A percentile compares a stretch with the other conserved stretches of the same genome.
Evolutionary conservation across 495 filamentous ascomycete species (phyloP).

Genomic region (Neurospora sp.): DNA sequence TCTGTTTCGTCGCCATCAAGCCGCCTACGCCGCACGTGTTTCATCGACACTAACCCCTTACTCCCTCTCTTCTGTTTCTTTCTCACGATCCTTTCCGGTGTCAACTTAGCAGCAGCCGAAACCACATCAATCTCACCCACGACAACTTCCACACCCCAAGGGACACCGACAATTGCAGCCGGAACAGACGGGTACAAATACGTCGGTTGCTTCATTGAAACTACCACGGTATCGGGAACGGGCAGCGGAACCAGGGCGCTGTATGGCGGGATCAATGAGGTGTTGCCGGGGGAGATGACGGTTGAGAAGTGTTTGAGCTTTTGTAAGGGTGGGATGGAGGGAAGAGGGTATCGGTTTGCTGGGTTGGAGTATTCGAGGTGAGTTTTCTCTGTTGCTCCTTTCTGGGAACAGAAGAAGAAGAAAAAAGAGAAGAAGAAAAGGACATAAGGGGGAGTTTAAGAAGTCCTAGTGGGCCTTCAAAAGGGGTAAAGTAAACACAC

Average conservation of each 20-base stretch:
- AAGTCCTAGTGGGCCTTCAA: not conserved
- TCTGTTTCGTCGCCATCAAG: not conserved
- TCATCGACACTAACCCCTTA: not conserved
- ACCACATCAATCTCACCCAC: not conserved
- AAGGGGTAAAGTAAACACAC: no score
- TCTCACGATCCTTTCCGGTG: not conserved
- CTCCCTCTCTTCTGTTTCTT: not conserved
- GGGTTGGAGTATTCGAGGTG: constrained; percentile 39
- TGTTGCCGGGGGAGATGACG: constrained; percentile 27
- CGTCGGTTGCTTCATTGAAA: constrained; percentile 42
- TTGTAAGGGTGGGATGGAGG: constrained; percentile 17
- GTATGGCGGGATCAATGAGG: constrained; percentile 20
- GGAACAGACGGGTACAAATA: constrained; percentile 22
- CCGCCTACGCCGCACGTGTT: not conserved
- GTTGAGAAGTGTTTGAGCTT: constrained; percentile 31
- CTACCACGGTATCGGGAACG: constrained; percentile 21
- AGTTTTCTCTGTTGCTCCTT: no score
- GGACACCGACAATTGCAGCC: constrained; percentile 38
- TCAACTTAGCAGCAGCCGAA: not conserved
- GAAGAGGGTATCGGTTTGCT: constrained; percentile 23
- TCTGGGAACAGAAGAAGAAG: no score
- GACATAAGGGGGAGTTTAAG: no score
- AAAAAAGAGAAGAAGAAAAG: no score
- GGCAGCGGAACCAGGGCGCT: constrained; percentile 20
- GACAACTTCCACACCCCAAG: no score